A percentile compares a stretch with the other conserved stretches of the same genome.
Evolutionary conservation across 2,329 filamentous ascomycete genomes (phyloP).

Genomic region (Fusarium solani-melongenae): DNA sequence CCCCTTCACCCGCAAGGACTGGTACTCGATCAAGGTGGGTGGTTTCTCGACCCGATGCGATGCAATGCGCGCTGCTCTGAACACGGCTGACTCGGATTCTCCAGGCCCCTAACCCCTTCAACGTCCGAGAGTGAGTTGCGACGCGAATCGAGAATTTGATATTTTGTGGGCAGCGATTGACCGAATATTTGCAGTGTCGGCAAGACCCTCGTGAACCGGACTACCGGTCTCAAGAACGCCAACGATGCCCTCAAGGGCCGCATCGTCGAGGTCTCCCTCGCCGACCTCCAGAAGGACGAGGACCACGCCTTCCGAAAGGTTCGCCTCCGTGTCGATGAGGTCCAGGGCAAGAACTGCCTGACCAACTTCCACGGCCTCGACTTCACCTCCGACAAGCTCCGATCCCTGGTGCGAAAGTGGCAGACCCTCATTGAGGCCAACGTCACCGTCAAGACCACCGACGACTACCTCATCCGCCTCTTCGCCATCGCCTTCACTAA

Average conservation of each 20-base stretch:
- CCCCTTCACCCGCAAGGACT: constrained; percentile 98
- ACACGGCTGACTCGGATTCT: constrained; percentile 30
- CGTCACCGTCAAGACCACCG: constrained; percentile 99
- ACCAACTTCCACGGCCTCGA: constrained; percentile 99
- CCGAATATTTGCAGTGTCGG: constrained; percentile 78
- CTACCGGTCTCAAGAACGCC: constrained; percentile 99
- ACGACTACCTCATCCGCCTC: constrained; percentile 98
- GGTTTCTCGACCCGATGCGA: not conserved
- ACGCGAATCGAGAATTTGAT: constrained; percentile 32
- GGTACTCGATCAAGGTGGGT: constrained; percentile 93
- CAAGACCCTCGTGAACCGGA: constrained; percentile 99
- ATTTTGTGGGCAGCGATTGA: constrained; percentile 31
- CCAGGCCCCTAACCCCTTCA: constrained; percentile 94
- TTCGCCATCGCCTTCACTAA: constrained; percentile 99
- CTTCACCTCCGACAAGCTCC: constrained; percentile 99
- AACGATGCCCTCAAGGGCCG: constrained; percentile 99
- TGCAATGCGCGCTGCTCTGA: constrained; percentile 1
- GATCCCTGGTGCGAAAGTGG: constrained; percentile 99
- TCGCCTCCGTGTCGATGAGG: constrained; percentile 97
- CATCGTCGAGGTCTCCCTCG: constrained; percentile 98
- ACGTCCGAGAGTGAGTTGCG: constrained; percentile 88
- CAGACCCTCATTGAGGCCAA: constrained; percentile 99
- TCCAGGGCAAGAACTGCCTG: constrained; percentile 99
- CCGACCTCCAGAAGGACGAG: constrained; percentile 99
- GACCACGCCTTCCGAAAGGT: constrained; percentile 99